These are phyloP conservation scores for Ilex aquifolium DNA, from an alignment of 257 asterid species.

Conservation along the genomic window DNA sequence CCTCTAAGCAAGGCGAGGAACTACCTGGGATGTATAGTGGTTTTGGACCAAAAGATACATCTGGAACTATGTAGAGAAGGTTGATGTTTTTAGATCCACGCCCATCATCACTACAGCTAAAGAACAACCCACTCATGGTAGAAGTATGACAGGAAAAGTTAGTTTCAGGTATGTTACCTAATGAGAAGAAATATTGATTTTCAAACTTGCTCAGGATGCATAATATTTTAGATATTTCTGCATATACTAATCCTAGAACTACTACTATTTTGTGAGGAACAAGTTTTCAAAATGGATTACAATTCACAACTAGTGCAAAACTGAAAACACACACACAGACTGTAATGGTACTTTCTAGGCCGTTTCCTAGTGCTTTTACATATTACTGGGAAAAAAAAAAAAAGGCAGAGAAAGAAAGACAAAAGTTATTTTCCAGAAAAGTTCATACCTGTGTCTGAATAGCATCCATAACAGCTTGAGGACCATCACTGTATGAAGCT, in stretches of 20 bases:
- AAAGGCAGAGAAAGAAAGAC: neutral
- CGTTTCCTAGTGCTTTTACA: neutral
- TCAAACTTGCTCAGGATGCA: too few relatives aligned
- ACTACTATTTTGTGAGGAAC: too few relatives aligned
- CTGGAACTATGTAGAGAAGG: too few relatives aligned
- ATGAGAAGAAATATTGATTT: neutral
- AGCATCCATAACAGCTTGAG: conserved; percentile 42
- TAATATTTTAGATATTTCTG: too few relatives aligned
- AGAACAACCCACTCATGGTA: neutral
- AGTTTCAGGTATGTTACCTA: neutral
- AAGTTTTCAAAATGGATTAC: too few relatives aligned
- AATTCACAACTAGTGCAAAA: too few relatives aligned
- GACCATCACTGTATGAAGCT: conserved; percentile 62
- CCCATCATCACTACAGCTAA: neutral
- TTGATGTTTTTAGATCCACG: neutral
- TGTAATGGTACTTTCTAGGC: too few relatives aligned
- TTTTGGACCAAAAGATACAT: too few relatives aligned
- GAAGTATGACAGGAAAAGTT: neutral
- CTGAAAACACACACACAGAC: too few relatives aligned
- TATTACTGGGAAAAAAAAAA: neutral
- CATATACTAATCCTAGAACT: too few relatives aligned
- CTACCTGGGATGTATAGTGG: too few relatives aligned
- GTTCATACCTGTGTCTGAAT: conserved; percentile 49
- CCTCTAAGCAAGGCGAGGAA: too few relatives aligned
- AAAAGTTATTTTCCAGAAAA: neutral